phyloP scores from a whole-genome alignment of 495 filamentous ascomycete genomes.

The Parachaetomium inaequale region DNA sequence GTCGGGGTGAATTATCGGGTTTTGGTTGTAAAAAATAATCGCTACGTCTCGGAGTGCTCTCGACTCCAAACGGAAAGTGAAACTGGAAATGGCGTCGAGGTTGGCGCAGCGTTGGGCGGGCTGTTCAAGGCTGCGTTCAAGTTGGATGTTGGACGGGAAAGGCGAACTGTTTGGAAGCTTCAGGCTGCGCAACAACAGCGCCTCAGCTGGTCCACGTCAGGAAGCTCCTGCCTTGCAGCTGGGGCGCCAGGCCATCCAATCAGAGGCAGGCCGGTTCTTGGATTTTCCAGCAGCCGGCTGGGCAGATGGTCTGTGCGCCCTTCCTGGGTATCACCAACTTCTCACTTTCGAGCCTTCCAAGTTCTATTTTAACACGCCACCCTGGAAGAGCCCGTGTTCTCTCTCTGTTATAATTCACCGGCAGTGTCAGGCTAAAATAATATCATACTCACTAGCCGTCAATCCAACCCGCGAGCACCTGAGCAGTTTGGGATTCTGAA shows the following conservation, averaged over 20 bases:
- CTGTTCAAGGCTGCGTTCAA: not conserved
- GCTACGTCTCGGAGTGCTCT: not conserved
- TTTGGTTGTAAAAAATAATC: not conserved
- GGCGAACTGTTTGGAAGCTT: slow-evolving; percentile 16
- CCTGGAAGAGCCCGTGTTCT: too few species aligned
- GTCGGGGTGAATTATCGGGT: not conserved
- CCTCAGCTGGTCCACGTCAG: slow-evolving; percentile 33
- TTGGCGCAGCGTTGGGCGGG: slow-evolving; percentile 13
- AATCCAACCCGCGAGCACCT: too few species aligned
- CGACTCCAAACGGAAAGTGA: not conserved
- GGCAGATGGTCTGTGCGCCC: not conserved
- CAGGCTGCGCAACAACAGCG: not conserved
- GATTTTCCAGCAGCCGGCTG: not conserved
- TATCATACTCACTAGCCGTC: too few species aligned
- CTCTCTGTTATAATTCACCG: too few species aligned
- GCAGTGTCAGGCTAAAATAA: too few species aligned
- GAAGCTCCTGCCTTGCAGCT: slow-evolving; percentile 36
- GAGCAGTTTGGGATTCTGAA: too few species aligned
- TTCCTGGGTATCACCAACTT: not conserved
- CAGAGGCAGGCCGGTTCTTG: not conserved
- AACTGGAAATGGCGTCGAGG: slow-evolving; percentile 15
- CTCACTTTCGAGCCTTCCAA: not conserved
- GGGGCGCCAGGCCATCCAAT: slow-evolving; percentile 6
- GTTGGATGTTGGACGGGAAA: slow-evolving; percentile 2
- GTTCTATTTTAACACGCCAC: too few species aligned